A percentile compares a stretch with the other conserved stretches of the same genome.
These are phyloP conservation scores for Umbelopsis isabellina DNA, from an alignment of 192 early-diverging fungal genomes.

Conservation along the genomic window DNA sequence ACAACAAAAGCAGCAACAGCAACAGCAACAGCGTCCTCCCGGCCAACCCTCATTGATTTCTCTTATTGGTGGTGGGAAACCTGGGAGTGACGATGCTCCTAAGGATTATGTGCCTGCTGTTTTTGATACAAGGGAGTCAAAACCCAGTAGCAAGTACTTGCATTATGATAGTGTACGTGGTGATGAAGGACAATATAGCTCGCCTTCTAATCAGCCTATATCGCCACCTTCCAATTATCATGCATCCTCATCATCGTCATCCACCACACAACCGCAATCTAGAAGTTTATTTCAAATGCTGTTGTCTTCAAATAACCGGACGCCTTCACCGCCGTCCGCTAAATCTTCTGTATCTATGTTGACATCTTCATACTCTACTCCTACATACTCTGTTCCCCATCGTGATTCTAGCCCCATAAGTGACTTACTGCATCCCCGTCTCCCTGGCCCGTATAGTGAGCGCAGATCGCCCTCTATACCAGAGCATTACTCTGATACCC, in stretches of 20 bases:
- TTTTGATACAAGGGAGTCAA: not conserved
- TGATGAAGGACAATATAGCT: not conserved
- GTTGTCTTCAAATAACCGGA: not conserved
- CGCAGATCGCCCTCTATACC: not conserved
- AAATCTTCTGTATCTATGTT: not conserved
- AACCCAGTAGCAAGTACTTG: not conserved
- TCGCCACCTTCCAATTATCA: not conserved
- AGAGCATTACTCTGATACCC: constrained; percentile 6
- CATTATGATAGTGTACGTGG: not conserved
- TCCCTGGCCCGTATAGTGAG: not conserved
- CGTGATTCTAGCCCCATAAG: constrained; percentile 8
- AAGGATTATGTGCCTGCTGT: constrained; percentile 5
- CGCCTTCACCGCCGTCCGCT: not conserved
- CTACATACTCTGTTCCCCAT: constrained; percentile 5
- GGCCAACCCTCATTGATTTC: constrained; percentile 7
- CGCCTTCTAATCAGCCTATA: not conserved
- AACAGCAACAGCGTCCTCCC: not conserved
- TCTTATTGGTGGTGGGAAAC: not conserved
- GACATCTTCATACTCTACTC: constrained; percentile 14
- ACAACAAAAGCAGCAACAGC: constrained; percentile 5
- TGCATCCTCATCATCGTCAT: constrained; percentile 8
- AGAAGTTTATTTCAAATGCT: constrained; percentile 21
- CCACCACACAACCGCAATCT: not conserved
- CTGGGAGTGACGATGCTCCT: no score
- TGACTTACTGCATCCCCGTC: constrained; percentile 3